Evolutionary conservation across 306 rosid species (phyloP), one percentile per base, ranked within the genome.

Genomic region (Geum urbanum): DNA sequence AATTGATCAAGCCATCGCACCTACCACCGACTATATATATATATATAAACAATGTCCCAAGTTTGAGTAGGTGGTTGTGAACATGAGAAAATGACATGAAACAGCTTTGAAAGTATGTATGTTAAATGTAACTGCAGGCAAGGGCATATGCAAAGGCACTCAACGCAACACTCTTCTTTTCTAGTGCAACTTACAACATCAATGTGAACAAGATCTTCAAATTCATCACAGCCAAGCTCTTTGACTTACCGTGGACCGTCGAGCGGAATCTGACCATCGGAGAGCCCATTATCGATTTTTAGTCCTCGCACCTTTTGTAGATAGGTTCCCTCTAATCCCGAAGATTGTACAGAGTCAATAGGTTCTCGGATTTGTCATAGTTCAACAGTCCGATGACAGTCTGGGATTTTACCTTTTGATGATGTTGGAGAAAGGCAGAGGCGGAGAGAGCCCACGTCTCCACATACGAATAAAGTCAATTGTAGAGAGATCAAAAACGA

Each of bases 121-220:
- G 46, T 53, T 18, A 14, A 70, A 9, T 55, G 65, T 70, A n/a
- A 40, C 45, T 54, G 65, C 89, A 94, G 99, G 99, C 97, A 81
- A 88, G 99, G 84, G 35, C 86, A 73, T 94, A 77, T 67, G 97
- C 99, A 14, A 94, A 79, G 87, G 97, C 92, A 39, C 27, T 91
- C 50, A 94, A 88, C 68, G 98, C 97, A 19, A 85, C 98, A 7
- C 70, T 94, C 18, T 94, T 94, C 86, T 94, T 94, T 75, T 94
- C 98, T 0, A 94, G 98, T 76, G 94, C 97, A 79, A 80, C 90
- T 61, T 94, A 90, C 88, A 94, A 94, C 85, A 90, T 90, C 79
- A 90, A 94, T 57, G 98, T 90, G 71, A 94, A 94, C 80, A 90
- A 94, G 85, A 83, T 94, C 85, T 94, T 94, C 89, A 94, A 94